Conservation (phyloP, 345 rosid genomes). For the Euphorbia pulcherrima region DNA sequence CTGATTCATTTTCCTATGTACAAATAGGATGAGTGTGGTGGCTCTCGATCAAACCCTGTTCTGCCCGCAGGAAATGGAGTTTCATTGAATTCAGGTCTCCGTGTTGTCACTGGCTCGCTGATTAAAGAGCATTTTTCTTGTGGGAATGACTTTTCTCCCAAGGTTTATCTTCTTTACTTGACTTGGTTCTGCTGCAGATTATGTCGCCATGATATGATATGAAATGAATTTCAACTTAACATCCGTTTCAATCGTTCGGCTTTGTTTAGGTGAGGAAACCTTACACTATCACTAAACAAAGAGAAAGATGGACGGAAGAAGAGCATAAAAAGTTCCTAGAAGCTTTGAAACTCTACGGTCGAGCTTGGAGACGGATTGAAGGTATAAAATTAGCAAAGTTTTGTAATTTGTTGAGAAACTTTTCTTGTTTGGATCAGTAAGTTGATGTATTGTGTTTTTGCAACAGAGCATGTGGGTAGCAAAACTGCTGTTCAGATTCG, state of each 20-base stretch:
- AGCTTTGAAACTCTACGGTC: slow-evolving; percentile 80
- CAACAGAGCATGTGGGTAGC: slow-evolving; percentile 77
- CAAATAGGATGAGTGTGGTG: slow-evolving; percentile 42
- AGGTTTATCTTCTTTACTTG: slow-evolving; percentile 40
- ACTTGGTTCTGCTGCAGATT: slow-evolving; percentile 5
- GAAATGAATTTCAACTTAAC: background rate
- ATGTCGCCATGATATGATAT: background rate
- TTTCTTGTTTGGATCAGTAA: background rate
- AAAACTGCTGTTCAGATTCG: slow-evolving; percentile 93
- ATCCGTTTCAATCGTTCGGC: background rate
- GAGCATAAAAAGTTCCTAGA: slow-evolving; percentile 89
- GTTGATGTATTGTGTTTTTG: background rate
- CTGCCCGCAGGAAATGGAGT: too few relatives aligned
- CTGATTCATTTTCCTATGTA: background rate
- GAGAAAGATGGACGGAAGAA: slow-evolving; percentile 91
- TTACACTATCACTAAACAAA: slow-evolving; percentile 73
- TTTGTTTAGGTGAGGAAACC: slow-evolving; percentile 67
- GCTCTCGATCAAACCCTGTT: slow-evolving; percentile 20
- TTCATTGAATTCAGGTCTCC: too few relatives aligned
- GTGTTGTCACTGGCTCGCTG: slow-evolving; percentile 20
- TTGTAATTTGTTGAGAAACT: background rate
- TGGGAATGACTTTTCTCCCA: slow-evolving; percentile 43
- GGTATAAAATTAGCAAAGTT: slow-evolving; percentile 36
- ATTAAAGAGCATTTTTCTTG: slow-evolving; percentile 41
- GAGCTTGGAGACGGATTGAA: slow-evolving; percentile 86